phyloP scores from a whole-genome alignment of 2,329 filamentous ascomycete species.

The Metarhizium rileyi region DNA sequence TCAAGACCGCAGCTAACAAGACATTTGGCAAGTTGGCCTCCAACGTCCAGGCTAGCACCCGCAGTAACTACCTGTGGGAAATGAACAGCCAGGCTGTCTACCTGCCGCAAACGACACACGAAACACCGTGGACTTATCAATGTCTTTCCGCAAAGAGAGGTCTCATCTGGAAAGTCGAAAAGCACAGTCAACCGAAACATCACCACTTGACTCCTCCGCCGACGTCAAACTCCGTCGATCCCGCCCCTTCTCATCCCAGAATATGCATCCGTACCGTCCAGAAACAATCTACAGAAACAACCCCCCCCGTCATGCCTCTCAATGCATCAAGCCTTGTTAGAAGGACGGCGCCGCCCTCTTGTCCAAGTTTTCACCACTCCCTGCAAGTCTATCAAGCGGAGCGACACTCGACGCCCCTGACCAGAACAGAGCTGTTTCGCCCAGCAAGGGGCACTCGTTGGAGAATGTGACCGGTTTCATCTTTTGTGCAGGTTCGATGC shows the following conservation, averaged over 20 bases:
- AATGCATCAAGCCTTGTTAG: constrained; percentile 58
- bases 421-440: too few species aligned
- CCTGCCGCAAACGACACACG: constrained; percentile 55
- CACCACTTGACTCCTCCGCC: constrained; percentile 57
- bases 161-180: constrained; percentile 50
- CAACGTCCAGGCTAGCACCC: too few species aligned
- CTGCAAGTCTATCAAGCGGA: constrained; percentile 31
- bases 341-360: constrained; percentile 57
- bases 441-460: too few species aligned
- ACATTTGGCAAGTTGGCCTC: too few species aligned
- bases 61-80: too few species aligned
- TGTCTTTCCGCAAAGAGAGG: constrained; percentile 55
- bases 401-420: too few species aligned
- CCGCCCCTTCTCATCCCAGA: constrained; percentile 51
- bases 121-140: constrained; percentile 64
- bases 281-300: constrained; percentile 49
- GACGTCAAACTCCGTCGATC: constrained; percentile 59
- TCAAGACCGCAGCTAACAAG: too few species aligned
- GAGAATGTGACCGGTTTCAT: too few species aligned
- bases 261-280: constrained; percentile 53
- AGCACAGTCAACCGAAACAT: constrained; percentile 54
- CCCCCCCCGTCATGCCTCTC: constrained; percentile 50
- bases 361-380: constrained; percentile 39
- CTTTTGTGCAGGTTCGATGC: too few species aligned
- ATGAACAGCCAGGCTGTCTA: constrained; percentile 55